A percentile compares a stretch with the other conserved stretches of the same genome.
These are phyloP conservation scores for Didymella segeticola DNA, from an alignment of 2,329 filamentous ascomycete genomes.

Conservation along the genomic window DNA sequence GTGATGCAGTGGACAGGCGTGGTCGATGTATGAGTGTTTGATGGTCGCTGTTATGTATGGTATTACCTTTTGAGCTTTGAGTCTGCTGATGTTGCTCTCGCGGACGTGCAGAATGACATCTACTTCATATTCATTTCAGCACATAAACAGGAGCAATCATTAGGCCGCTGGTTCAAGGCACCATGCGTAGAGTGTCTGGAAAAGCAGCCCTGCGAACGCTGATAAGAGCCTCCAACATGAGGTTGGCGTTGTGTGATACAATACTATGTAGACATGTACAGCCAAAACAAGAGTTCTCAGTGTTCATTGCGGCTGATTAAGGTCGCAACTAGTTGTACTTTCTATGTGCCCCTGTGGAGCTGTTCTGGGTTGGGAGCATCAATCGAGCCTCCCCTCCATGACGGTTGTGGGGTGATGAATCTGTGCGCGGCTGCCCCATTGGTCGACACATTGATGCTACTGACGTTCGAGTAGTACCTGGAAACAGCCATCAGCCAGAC, in stretches of 20 bases:
- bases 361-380: not conserved
- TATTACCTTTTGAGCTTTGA: too few relatives aligned
- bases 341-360: not conserved
- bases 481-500: conserved; percentile 18
- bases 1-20: conserved; percentile 1
- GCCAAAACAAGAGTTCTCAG: not conserved
- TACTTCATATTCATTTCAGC: not conserved
- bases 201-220: not conserved
- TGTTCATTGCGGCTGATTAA: not conserved
- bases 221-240: not conserved
- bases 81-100: not conserved
- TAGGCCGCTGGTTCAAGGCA: not conserved
- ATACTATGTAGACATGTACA: not conserved
- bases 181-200: not conserved
- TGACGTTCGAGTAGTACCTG: conserved; percentile 15
- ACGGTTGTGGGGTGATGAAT: conserved; percentile 15
- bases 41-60: not conserved
- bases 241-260: not conserved
- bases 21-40: too few relatives aligned
- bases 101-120: not conserved
- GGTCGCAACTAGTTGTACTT: not conserved
- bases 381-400: conserved; percentile 2
- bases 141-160: conserved; percentile 1
- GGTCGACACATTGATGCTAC: conserved; percentile 6
- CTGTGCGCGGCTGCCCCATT: conserved; percentile 15